Evolutionary conservation across 768 basidiomycete species (phyloP).

Genomic region (Pleurotus djamor): DNA sequence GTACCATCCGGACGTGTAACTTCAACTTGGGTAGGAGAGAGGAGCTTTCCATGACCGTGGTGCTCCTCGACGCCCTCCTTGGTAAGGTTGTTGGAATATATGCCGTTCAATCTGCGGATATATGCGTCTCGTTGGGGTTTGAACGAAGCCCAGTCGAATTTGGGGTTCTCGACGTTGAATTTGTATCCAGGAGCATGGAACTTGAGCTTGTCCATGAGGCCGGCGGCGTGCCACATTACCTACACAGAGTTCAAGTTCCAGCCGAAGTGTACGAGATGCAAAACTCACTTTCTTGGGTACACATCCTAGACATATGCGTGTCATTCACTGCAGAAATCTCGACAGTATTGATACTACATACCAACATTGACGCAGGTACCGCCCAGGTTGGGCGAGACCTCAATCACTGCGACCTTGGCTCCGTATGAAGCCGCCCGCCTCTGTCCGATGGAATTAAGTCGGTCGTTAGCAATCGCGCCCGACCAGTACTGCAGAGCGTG

Average conservation of each 20-base stretch:
- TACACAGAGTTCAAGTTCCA: slow-evolving; percentile 22
- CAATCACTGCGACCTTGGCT: slow-evolving; percentile 90
- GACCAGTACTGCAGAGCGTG: background rate
- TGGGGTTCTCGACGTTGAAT: slow-evolving; percentile 56
- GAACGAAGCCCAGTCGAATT: slow-evolving; percentile 89
- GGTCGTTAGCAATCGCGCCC: background rate
- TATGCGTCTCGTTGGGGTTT: slow-evolving; percentile 96
- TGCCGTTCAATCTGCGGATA: slow-evolving; percentile 83
- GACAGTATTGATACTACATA: slow-evolving; percentile 32
- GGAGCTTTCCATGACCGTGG: slow-evolving; percentile 72
- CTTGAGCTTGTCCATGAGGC: slow-evolving; percentile 80
- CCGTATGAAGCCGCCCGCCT: slow-evolving; percentile 91
- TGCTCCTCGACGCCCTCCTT: slow-evolving; percentile 90
- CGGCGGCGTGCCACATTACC: slow-evolving; percentile 99
- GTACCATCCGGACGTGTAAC: slow-evolving; percentile 67
- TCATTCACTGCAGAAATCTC: background rate
- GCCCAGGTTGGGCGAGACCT: slow-evolving; percentile 71
- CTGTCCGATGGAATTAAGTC: slow-evolving; percentile 33
- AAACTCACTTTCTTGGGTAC: slow-evolving; percentile 89
- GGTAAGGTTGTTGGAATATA: slow-evolving; percentile 87
- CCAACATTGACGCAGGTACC: slow-evolving; percentile 99
- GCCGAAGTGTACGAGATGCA: slow-evolving; percentile 1
- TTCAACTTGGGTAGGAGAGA: slow-evolving; percentile 67
- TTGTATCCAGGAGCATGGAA: slow-evolving; percentile 75
- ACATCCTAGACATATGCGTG: slow-evolving; percentile 57